Conservation (phyloP, 192 early-diverging fungal genomes). For the Coemansia sp. region DNA sequence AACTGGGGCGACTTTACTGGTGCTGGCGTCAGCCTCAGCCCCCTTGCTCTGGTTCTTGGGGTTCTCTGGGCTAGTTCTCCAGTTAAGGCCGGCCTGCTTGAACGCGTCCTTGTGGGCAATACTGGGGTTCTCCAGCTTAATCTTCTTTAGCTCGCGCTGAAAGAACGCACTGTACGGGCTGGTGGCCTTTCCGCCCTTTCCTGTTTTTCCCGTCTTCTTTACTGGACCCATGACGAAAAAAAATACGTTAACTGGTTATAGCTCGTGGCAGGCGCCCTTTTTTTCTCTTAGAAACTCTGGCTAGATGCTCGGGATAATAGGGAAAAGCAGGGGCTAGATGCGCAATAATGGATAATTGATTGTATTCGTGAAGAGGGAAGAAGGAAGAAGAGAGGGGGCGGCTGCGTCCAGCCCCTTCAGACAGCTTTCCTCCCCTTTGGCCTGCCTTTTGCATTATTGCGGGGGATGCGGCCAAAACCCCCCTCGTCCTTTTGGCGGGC, state of each 20-base stretch:
- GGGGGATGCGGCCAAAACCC: conserved; percentile 4
- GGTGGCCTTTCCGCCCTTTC: conserved; percentile 27
- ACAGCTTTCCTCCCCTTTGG: not conserved
- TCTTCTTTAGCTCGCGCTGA: conserved; percentile 46
- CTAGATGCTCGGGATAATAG: not conserved
- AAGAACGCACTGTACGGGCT: conserved; percentile 44
- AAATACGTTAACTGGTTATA: not conserved
- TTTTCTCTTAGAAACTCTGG: not conserved
- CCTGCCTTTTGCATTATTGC: not conserved
- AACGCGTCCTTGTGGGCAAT: conserved; percentile 54
- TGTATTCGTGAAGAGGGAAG: not conserved
- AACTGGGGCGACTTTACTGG: not conserved
- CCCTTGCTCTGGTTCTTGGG: conserved; percentile 38
- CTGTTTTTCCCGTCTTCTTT: conserved; percentile 14
- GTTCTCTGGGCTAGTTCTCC: conserved; percentile 46
- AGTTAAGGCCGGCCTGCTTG: conserved; percentile 51
- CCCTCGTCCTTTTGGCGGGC: not conserved
- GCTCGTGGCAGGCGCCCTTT: not conserved
- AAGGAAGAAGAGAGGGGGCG: conserved; percentile 4
- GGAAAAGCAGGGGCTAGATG: not conserved
- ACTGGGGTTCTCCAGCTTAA: conserved; percentile 43
- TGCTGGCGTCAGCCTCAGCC: not conserved
- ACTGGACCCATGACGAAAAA: conserved; percentile 8
- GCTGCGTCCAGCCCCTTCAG: not conserved
- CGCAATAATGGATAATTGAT: conserved; percentile 5